Percentiles rank a stretch among this genome's conserved stretches.
These are phyloP conservation scores for Cladosporium sp. DNA, from an alignment of 2,329 filamentous ascomycete genomes.

Conservation along the genomic window DNA sequence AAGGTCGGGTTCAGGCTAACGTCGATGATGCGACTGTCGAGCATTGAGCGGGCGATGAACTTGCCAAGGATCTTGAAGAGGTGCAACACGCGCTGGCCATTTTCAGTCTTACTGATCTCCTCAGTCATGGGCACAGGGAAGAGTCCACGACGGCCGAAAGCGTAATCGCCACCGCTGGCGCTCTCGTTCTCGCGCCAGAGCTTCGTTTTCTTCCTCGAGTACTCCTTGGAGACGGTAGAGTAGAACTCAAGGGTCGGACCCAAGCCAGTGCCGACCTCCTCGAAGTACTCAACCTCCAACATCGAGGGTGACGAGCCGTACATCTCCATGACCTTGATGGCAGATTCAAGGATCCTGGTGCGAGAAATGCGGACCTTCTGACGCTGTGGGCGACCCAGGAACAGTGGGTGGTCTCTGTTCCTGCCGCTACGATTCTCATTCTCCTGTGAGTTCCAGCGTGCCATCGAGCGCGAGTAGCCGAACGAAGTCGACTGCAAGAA, in stretches of 20 bases:
- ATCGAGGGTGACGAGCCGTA: conserved; percentile 97
- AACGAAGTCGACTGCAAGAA: conserved; percentile 98
- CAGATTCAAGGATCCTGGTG: conserved; percentile 92
- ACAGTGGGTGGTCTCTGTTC: conserved; percentile 83
- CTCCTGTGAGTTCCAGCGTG: conserved; percentile 79
- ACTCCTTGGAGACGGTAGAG: conserved; percentile 94
- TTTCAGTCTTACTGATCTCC: conserved; percentile 70
- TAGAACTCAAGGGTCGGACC: conserved; percentile 98
- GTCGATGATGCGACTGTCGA: conserved; percentile 96
- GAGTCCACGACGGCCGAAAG: conserved; percentile 79
- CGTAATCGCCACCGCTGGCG: conserved; percentile 72
- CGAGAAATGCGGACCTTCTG: conserved; percentile 98
- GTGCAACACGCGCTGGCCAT: conserved; percentile 84
- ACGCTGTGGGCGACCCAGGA: conserved; percentile 85
- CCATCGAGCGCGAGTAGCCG: conserved; percentile 96
- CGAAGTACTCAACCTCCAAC: conserved; percentile 96
- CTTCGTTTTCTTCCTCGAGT: conserved; percentile 94
- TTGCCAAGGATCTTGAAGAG: conserved; percentile 93
- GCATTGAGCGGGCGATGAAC: conserved; percentile 96
- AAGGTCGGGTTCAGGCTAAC: conserved; percentile 97
- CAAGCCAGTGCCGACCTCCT: conserved; percentile 94
- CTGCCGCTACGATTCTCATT: conserved; percentile 81
- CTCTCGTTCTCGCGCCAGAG: conserved; percentile 92
- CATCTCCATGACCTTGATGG: conserved; percentile 97
- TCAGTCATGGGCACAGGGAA: conserved; percentile 90